Percentiles rank a stretch among this genome's conserved stretches.
Conservation (phyloP, 2,329 filamentous ascomycete genomes). For the Pseudonectria buxi region DNA sequence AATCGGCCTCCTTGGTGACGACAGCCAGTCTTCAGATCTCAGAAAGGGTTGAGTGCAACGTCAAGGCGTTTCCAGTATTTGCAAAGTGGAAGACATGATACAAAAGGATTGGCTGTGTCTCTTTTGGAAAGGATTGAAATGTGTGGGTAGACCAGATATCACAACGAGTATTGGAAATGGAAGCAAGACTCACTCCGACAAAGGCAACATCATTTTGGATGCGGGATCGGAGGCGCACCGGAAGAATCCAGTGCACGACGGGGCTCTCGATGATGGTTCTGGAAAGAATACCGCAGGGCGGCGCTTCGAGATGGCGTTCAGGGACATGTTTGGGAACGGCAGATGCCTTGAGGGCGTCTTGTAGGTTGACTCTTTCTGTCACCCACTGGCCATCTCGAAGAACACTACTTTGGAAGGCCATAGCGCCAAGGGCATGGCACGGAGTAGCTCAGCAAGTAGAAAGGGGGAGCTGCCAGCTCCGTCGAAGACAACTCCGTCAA, state of each 20-base stretch:
- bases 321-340: conserved; percentile 24
- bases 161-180: too few relatives aligned
- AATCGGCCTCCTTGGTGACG: too few relatives aligned
- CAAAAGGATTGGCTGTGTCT: too few relatives aligned
- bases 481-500: too few relatives aligned
- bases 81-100: too few relatives aligned
- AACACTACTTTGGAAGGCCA: conserved; percentile 49
- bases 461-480: conserved; percentile 1
- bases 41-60: too few relatives aligned
- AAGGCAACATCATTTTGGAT: conserved; percentile 77
- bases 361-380: conserved; percentile 42
- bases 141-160: too few relatives aligned
- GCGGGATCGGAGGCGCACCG: conserved; percentile 66
- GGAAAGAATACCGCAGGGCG: conserved; percentile 66
- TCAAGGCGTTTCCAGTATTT: too few relatives aligned
- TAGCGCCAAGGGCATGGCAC: conserved; percentile 21
- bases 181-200: conserved; percentile 56
- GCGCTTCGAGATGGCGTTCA: conserved; percentile 32
- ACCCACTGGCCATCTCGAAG: conserved; percentile 51
- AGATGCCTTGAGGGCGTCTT: conserved; percentile 35
- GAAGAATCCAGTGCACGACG: conserved; percentile 67
- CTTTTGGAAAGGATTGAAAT: too few relatives aligned
- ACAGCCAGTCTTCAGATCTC: too few relatives aligned
- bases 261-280: conserved; percentile 73
- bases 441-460: conserved; percentile 1